Evolutionary conservation across 2,329 filamentous ascomycete genomes (phyloP), one percentile per base, ranked within the genome.

Genomic region (Ilyonectria destructans): DNA sequence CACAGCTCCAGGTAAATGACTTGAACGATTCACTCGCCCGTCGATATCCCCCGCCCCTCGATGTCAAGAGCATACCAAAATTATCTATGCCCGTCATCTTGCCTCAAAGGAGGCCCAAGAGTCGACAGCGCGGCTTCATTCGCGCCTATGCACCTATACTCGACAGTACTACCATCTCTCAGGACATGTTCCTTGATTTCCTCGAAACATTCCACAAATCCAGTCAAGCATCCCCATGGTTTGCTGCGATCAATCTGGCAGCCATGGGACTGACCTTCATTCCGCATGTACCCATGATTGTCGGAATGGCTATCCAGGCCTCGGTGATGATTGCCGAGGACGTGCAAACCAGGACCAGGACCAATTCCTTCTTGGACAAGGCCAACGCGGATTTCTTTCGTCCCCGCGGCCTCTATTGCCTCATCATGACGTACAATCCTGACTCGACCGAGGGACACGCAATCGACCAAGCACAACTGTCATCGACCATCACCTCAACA

Each of bases 111-210:
- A 49, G 69, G 43, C 69, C 69, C n/a, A 69, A 67, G 43, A 68
- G 48, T 35, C 58, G 65, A 23, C 48, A 62, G 8, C 65, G 68
- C 29, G 69, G 68, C 1, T 71, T 71, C 48, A 64, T 69, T 26
- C 56, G 51, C 17, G 69, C 69, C 19, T 71, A 71, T 12, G 68
- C 69, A 6, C 69, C 68, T 1, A 57, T 35, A 23, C 57, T 71
- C 17, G 37, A 70, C 7, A 54, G 49, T 21, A 56, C 54, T 49
- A 58, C 33, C 33, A 70, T 71, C 54, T 26, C 62, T 8, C 65
- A 71, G 40, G 68, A 69, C 23, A 68, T 68, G 70, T 71, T 70
- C 23, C 65, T 70, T 5, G 70, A 70, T 1, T 70, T 71, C 31
- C 62, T 71, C 1, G 51, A 65, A 9, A 61, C 62, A 3, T 70